Conservation (phyloP, 495 filamentous ascomycete species). For the Aspergillus steynii region DNA sequence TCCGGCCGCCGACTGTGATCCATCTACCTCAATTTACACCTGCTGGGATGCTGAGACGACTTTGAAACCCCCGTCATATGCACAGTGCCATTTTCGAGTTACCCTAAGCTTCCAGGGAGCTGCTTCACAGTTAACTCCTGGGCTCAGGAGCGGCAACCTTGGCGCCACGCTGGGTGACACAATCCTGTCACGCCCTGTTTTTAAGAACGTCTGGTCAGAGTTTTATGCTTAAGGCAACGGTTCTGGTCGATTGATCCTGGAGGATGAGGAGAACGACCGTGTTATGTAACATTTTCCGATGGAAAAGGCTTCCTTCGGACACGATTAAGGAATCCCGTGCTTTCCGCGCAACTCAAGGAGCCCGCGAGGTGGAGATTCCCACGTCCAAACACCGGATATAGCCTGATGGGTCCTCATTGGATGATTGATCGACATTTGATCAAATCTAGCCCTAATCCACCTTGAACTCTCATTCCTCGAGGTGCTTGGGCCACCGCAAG, state of each 20-base stretch:
- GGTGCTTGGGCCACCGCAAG: neutral
- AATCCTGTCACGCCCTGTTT: neutral
- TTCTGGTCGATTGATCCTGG: too few species aligned
- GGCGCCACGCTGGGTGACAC: neutral
- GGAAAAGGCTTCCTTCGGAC: neutral
- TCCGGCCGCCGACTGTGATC: neutral
- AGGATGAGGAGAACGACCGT: too few species aligned
- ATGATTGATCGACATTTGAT: too few species aligned
- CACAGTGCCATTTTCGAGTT: neutral
- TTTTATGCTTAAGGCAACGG: neutral
- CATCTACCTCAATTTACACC: neutral
- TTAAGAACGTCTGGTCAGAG: neutral
- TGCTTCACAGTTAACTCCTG: neutral
- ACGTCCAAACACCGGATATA: neutral
- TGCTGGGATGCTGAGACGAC: neutral
- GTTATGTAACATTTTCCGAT: neutral
- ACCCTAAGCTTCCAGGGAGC: too few species aligned
- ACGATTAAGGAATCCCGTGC: neutral
- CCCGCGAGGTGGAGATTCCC: neutral
- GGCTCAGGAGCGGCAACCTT: neutral
- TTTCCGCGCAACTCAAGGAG: too few species aligned
- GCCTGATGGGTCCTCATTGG: neutral
- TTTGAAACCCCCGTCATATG: neutral
- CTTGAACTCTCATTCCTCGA: neutral
- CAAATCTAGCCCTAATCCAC: neutral